Conservation (phyloP, 2,329 filamentous ascomycete species). For the Ophiobolus disseminans region DNA sequence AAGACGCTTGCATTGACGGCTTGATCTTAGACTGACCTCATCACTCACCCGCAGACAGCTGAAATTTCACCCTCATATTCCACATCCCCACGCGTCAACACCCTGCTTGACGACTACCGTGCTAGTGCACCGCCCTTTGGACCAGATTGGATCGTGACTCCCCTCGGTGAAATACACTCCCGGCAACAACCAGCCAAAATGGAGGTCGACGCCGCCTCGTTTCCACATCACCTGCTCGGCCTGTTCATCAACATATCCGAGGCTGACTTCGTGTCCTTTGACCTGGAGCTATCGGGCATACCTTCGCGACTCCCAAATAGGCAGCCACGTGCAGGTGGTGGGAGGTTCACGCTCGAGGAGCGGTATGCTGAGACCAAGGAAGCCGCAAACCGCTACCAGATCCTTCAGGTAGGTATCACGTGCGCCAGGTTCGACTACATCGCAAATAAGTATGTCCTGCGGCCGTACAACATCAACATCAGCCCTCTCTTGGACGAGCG, state of each 20-base stretch:
- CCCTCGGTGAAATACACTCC: neutral
- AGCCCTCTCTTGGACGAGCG: conserved; percentile 62
- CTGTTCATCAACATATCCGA: conserved; percentile 65
- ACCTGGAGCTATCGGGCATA: conserved; percentile 73
- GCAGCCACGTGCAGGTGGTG: conserved; percentile 33
- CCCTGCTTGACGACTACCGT: too few relatives aligned
- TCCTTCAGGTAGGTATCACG: conserved; percentile 72
- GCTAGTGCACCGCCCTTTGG: too few relatives aligned
- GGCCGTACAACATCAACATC: conserved; percentile 70
- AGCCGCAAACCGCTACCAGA: conserved; percentile 68
- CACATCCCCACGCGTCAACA: too few relatives aligned
- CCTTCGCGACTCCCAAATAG: conserved; percentile 49
- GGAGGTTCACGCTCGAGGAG: conserved; percentile 63
- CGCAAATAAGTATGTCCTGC: conserved; percentile 60
- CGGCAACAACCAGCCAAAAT: conserved; percentile 49
- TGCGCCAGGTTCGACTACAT: conserved; percentile 65
- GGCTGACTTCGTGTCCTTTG: conserved; percentile 68
- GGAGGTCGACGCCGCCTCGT: conserved; percentile 63
- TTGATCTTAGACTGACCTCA: conserved; percentile 25
- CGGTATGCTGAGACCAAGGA: conserved; percentile 67
- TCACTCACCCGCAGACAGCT: conserved; percentile 10
- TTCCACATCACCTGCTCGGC: conserved; percentile 59
- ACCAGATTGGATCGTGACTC: too few relatives aligned
- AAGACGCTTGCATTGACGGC: conserved; percentile 9
- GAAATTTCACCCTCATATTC: neutral